These are phyloP conservation scores for Penicillium sp. DNA, from an alignment of 2,329 filamentous ascomycete genomes.

Conservation along the genomic window DNA sequence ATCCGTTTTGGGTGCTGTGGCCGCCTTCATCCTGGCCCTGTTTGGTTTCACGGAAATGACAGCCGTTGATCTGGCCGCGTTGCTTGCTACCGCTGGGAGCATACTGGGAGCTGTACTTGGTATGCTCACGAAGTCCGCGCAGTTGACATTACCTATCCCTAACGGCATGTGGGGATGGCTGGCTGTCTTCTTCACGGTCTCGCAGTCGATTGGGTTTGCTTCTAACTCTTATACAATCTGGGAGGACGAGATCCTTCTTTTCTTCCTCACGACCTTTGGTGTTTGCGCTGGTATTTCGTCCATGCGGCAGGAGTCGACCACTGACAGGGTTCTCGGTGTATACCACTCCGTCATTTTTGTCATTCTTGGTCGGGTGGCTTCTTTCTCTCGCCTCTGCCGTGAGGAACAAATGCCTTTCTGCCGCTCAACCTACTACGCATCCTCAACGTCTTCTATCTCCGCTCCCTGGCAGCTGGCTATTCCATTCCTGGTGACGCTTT, in stretches of 20 bases:
- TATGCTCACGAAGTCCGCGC: slow-evolving; percentile 39
- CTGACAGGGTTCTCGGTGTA: slow-evolving; percentile 70
- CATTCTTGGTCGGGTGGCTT: slow-evolving; percentile 72
- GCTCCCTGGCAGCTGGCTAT: slow-evolving; percentile 84
- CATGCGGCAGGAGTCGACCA: slow-evolving; percentile 64
- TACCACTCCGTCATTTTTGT: slow-evolving; percentile 86
- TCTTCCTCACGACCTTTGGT: slow-evolving; percentile 87
- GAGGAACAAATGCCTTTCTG: slow-evolving; percentile 99
- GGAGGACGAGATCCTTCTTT: slow-evolving; percentile 92
- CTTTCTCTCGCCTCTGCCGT: slow-evolving; percentile 85
- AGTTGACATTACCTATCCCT: slow-evolving; percentile 58
- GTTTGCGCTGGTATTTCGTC: slow-evolving; percentile 71
- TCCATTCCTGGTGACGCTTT: slow-evolving; percentile 68
- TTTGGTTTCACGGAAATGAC: slow-evolving; percentile 29
- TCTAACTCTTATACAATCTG: slow-evolving; percentile 99
- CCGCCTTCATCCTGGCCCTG: slow-evolving; percentile 26
- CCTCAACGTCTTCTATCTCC: slow-evolving; percentile 85
- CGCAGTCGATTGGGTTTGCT: slow-evolving; percentile 88
- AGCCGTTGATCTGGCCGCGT: slow-evolving; percentile 33
- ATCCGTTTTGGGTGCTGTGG: slow-evolving; percentile 43
- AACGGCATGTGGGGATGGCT: slow-evolving; percentile 86
- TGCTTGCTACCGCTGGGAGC: slow-evolving; percentile 46
- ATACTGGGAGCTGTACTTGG: slow-evolving; percentile 44
- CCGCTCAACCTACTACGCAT: slow-evolving; percentile 91
- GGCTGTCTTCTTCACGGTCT: slow-evolving; percentile 73